These are phyloP conservation scores for Scedosporium aurantiacum DNA, from an alignment of 2,329 filamentous ascomycete species.

Conservation along the genomic window DNA sequence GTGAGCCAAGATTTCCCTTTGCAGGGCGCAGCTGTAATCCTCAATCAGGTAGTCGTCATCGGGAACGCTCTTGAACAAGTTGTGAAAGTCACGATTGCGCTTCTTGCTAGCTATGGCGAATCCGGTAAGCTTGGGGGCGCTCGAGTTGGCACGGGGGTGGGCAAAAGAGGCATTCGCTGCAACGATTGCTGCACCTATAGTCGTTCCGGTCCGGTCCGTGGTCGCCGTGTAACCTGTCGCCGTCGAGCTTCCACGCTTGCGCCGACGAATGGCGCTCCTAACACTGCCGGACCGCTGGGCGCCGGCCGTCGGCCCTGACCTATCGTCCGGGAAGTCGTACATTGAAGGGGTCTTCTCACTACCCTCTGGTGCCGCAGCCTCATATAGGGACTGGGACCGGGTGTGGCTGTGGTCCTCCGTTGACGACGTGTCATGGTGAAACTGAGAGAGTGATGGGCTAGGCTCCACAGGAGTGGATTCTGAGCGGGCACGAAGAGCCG, in stretches of 20 bases:
- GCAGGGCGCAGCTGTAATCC: conserved; percentile 93
- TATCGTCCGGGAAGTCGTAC: conserved; percentile 54
- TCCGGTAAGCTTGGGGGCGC: conserved; percentile 70
- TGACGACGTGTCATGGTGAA: conserved; percentile 14
- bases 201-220: conserved; percentile 48
- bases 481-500: conserved; percentile 38
- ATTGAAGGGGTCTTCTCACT: conserved; percentile 55
- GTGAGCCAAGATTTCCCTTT: conserved; percentile 89
- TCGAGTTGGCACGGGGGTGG: conserved; percentile 45
- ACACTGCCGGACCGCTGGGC: conserved; percentile 57
- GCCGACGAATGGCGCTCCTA: conserved; percentile 50
- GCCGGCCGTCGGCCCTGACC: conserved; percentile 23
- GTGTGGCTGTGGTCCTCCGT: conserved; percentile 18
- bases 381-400: conserved; percentile 40
- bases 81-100: conserved; percentile 90
- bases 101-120: conserved; percentile 96
- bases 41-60: conserved; percentile 98
- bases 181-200: conserved; percentile 61
- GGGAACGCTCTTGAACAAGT: conserved; percentile 87
- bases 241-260: conserved; percentile 75
- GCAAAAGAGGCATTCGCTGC: conserved; percentile 61
- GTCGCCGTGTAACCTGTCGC: conserved; percentile 22
- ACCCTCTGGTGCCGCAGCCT: conserved; percentile 16
- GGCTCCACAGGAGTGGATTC: conserved; percentile 47
- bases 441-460: conserved; percentile 16